Base-by-base conservation (phyloP, 148 eudicot species). In the Vaccinium macrocarpon region DNA sequence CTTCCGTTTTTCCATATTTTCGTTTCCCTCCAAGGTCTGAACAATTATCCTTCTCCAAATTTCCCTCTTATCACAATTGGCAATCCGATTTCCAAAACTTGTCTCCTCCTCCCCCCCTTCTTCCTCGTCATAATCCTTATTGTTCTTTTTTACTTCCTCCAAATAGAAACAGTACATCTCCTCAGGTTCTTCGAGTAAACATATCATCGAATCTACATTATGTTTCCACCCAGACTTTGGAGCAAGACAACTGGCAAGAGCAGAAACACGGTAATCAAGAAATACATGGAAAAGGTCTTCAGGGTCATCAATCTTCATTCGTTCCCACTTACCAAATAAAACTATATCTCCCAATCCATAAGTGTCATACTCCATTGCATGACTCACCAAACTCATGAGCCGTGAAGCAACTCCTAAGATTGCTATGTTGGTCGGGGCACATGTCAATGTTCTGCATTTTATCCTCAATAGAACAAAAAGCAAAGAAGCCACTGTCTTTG, bases 401-500 rank as follows among this genome's bases (percentile, higher is more conserved):
- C 91, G 59, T 80, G 81, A 74, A 2, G 91, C 51, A 3, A 91
- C 89, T 76, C 84, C 89, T 21, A 89, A 9, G 2, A 91, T 89
- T 25, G 93, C 93, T 52, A 86, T 82, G 68, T 93, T 93, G 8
- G 95, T 93, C 0, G 92, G 95, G 0, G 92, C 91, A 88, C 95
- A 91, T 80, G 91, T 83, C 1, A 91, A 27, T 38, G 90, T 89
- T 73, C 88, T 87, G 52, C 87, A 87, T 55, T 87, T 88, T 53
- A 84, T 18, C 50, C 68, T 82, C 0, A 87, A 49, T 0, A 93
- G 81, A n/a, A 70, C 55, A 84, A 81, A 86, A 27, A 93, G 64
- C 10, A 93, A 57, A 0, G 89, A 80, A 78, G 85, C 91, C 23
- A 88, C 84, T 1, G 93, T 93, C 83, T 91, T 93, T 14, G 95